Evolutionary conservation across 2,329 filamentous ascomycete species (phyloP), one percentile per base, ranked within the genome.

Genomic region (Aspergillus ruber): DNA sequence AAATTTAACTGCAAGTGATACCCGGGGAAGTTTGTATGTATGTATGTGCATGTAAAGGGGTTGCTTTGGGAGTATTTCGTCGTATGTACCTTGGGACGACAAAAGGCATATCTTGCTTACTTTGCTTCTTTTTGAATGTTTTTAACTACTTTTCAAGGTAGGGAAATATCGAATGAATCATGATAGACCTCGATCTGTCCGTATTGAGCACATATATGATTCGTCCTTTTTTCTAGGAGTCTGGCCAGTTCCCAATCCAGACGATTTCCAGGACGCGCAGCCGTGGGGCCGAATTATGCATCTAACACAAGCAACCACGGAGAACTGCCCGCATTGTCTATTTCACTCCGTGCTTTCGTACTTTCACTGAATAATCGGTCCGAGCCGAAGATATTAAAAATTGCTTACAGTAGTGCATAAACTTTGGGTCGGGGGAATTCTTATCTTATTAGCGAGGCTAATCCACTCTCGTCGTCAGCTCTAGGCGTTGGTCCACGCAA

Each of bases 381-480:
- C 25, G 25, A 29, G 25, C 25, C 25, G 25, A 29, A 29, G 25
- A 29, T 12, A 29, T 29, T 29, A 29, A 10, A 10, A 10, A 29
- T 29, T 29, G 25, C 25, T 29, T 29, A 27, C 25, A 29, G 25
- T 29, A 29, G 25, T 29, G 25, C 10, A 29, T 12, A 29, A 12
- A 29, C 25, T 29, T 29, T 29, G 25, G 25, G 25, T 4, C 25
- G 25, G 25, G 10, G 25, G 9, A 29, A 29, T 29, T 29, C 25
- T 29, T n/a, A 6, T n/a, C 27, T 12, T 23, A 33, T 21, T 38
- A 20, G n/a, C 23, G 23, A 40, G 18, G 38, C 23, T 40, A 38
- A 42, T 32, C 39, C 45, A 46, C 36, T 39, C 17, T 39, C 8
- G 36, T 39, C 36, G 43, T 46, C 43, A 33, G 40, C 36, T 29